These are phyloP conservation scores for Fusarium scirpi DNA, from an alignment of 2,329 filamentous ascomycete genomes.

Conservation along the genomic window DNA sequence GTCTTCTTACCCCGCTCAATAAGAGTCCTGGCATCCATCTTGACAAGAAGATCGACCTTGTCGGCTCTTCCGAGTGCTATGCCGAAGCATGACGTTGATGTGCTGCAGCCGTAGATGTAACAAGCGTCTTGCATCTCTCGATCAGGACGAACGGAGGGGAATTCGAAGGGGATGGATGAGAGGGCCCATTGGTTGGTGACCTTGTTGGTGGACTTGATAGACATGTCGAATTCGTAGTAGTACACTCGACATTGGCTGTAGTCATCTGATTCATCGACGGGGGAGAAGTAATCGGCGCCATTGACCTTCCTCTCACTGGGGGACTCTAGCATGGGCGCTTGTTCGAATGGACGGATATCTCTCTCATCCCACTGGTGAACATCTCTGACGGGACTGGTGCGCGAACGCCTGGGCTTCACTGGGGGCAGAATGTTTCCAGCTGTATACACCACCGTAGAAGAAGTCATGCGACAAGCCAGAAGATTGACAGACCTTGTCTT, in stretches of 20 bases:
- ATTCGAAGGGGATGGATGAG: constrained; percentile 74
- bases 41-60: constrained; percentile 74
- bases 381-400: rapidly evolving
- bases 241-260: constrained; percentile 77
- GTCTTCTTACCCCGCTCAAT: constrained; percentile 64
- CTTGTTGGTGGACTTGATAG: constrained; percentile 29
- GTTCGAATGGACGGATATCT: not conserved
- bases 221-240: constrained; percentile 72
- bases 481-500: constrained; percentile 64
- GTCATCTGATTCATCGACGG: constrained; percentile 57
- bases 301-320: not conserved
- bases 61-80: constrained; percentile 72
- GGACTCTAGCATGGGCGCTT: constrained; percentile 5
- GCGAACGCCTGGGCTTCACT: rapidly evolving
- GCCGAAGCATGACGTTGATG: constrained; percentile 66
- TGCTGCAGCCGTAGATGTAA: constrained; percentile 77
- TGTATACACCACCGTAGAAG: constrained; percentile 72
- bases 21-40: constrained; percentile 67
- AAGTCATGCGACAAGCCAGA: constrained; percentile 74
- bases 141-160: constrained; percentile 69
- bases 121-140: constrained; percentile 67
- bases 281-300: rapidly evolving
- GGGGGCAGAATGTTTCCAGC: constrained; percentile 67
- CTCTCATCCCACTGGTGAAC: not conserved
- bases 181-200: constrained; percentile 75